Evolutionary conservation across 768 basidiomycete species (phyloP).

Genomic region (Clavulina sp.): DNA sequence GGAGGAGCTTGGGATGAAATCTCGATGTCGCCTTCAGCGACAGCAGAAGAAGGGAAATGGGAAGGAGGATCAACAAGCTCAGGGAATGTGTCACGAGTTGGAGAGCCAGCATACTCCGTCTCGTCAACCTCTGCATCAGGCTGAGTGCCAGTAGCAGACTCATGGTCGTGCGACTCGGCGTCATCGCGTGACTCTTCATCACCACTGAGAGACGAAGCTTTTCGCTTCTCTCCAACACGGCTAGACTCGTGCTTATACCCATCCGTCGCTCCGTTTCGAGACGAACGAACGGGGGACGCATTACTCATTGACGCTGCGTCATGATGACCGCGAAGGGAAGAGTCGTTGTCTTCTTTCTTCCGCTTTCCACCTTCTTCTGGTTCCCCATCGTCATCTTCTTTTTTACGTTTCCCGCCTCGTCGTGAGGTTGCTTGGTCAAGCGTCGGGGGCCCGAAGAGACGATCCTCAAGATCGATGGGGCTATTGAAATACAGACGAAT

Average conservation of each 20-base stretch:
- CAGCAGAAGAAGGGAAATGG: conserved; percentile 45
- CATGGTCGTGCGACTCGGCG: not conserved
- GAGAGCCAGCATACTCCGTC: not conserved
- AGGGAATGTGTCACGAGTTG: no score
- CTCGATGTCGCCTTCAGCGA: conserved; percentile 60
- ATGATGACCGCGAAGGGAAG: not conserved
- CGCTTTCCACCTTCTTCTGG: conserved; percentile 59
- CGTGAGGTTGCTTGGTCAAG: not conserved
- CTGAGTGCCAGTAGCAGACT: not conserved
- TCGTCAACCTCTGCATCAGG: no score
- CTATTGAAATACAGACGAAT: conserved; percentile 89
- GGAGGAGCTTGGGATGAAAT: conserved; percentile 20
- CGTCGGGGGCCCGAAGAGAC: not conserved
- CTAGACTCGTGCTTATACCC: not conserved
- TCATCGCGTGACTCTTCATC: not conserved
- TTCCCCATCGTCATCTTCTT: conserved; percentile 68
- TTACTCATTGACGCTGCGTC: not conserved
- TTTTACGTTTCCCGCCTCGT: conserved; percentile 31
- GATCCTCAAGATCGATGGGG: conserved; percentile 30
- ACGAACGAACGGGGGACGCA: not conserved
- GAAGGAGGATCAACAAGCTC: conserved; percentile 62
- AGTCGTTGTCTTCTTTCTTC: conserved; percentile 28
- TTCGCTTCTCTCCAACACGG: not conserved
- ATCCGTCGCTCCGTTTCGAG: not conserved
- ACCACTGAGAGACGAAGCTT: not conserved